A percentile compares a stretch with the other conserved stretches of the same genome.
Conservation (phyloP, 352 stramenopile species). For the Peronospora destructor region DNA sequence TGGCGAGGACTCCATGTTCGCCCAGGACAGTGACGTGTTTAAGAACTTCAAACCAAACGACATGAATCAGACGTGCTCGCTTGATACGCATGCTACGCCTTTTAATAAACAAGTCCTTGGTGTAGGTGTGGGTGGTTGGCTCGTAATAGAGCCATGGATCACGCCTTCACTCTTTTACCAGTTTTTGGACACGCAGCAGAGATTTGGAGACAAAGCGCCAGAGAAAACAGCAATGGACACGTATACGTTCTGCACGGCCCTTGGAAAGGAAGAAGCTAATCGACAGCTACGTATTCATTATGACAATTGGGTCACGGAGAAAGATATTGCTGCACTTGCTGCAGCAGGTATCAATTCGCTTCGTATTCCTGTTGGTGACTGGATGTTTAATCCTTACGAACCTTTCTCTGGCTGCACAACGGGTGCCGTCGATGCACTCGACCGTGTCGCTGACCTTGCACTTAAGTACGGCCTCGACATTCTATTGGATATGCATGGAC, state of each 20-base stretch:
- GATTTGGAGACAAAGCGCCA: constrained; percentile 63
- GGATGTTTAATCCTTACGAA: constrained; percentile 93
- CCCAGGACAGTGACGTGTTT: constrained; percentile 41
- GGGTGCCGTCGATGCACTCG: constrained; percentile 87
- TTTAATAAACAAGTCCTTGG: constrained; percentile 66
- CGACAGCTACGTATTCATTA: constrained; percentile 90
- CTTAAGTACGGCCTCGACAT: constrained; percentile 85
- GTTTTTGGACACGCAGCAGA: constrained; percentile 82
- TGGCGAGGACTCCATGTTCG: constrained; percentile 44
- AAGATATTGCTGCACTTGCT: constrained; percentile 85
- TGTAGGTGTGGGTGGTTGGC: constrained; percentile 91
- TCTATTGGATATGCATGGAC: constrained; percentile 90
- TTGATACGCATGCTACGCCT: constrained; percentile 50
- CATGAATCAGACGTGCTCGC: constrained; percentile 54
- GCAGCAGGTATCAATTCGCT: constrained; percentile 68
- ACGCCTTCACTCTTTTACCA: constrained; percentile 95
- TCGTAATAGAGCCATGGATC: constrained; percentile 97
- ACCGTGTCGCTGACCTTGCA: constrained; percentile 82
- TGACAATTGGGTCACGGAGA: constrained; percentile 92
- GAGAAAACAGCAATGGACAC: constrained; percentile 88
- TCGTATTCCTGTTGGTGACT: constrained; percentile 91
- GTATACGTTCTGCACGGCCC: constrained; percentile 87
- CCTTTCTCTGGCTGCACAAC: constrained; percentile 91
- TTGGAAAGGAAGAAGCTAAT: constrained; percentile 88
- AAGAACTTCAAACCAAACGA: constrained; percentile 60